Evolutionary conservation across 2,329 filamentous ascomycete species (phyloP).

Genomic region (Nemania sp.): DNA sequence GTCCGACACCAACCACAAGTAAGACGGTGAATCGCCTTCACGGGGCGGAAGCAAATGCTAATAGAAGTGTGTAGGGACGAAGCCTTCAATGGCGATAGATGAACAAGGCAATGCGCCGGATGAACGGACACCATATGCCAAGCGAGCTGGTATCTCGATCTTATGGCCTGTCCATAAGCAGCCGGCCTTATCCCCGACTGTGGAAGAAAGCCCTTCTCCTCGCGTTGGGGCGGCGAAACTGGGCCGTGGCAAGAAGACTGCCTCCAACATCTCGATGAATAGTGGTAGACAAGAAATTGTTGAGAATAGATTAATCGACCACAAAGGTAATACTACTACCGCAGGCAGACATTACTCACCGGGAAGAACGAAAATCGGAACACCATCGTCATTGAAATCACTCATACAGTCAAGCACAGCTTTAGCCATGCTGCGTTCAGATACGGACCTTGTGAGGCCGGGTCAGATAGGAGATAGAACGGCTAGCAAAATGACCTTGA

Average conservation of each 20-base stretch:
- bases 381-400: background rate
- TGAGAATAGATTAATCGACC: background rate
- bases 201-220: constrained; percentile 36
- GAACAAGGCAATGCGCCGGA: constrained; percentile 7
- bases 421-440: background rate
- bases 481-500: background rate
- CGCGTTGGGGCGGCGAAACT: background rate
- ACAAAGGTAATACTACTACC: background rate
- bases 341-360: background rate
- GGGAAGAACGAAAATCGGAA: background rate
- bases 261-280: background rate
- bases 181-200: constrained; percentile 36
- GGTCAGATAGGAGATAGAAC: background rate
- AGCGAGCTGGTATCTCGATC: constrained; percentile 24
- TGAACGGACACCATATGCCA: background rate
- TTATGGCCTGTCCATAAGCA: constrained; percentile 25
- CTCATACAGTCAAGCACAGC: background rate
- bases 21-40: constrained; percentile 19
- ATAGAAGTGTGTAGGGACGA: constrained; percentile 17
- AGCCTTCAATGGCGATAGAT: background rate
- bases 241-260: background rate
- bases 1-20: constrained; percentile 40
- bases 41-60: background rate
- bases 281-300: background rate
- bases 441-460: background rate